Evolutionary conservation across 441 rosid species (phyloP), one percentile per base, ranked within the genome.

Genomic region (Gossypium trilobum): DNA sequence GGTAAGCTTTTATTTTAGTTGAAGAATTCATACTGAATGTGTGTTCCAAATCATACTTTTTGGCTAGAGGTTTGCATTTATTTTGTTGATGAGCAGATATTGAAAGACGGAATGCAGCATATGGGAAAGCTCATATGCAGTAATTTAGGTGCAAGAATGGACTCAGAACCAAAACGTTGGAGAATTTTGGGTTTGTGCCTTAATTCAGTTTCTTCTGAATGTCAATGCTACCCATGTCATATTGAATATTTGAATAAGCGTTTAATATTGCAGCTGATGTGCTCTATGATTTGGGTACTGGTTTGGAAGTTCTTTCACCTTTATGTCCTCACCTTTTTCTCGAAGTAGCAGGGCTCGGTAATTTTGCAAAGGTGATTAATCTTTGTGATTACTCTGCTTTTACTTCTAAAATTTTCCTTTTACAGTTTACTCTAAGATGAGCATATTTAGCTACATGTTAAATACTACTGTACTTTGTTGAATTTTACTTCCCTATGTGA

Each of bases 101-200:
- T 94, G 74, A 94, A 89, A 78, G 99, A 92, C 80, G 99, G 99
- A 62, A 94, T 94, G 99, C 97, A 94, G 79, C 99, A 94, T 42
- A 82, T 83, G 27, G 99, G 99, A 59, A 94, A 94, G 78, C 89
- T 94, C 54, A 85, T 94, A 74, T 90, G 96, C 83, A 94, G 97
- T 77, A 90, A 86, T 84, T 84, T 92, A 77, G 99, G 99, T 76
- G 92, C 97, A 59, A 88, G 97, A 84, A 95, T 92, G 99, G 97
- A 92, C 73, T 95, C 97, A 2, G 97, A 95, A 75, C 97, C 99
- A 1, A 95, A 92, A 78, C 82, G 91, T 10, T 91, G 97, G 99
- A 87, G 97, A 84, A 83, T 92, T 73, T 73, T 95, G 42, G 99
- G 97, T 95, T 78, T 83, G 79, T 64, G 10, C 5, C 73, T 58